phyloP scores from a whole-genome alignment of 2,329 filamentous ascomycete species.

The Aspergillus sclerotialis region DNA sequence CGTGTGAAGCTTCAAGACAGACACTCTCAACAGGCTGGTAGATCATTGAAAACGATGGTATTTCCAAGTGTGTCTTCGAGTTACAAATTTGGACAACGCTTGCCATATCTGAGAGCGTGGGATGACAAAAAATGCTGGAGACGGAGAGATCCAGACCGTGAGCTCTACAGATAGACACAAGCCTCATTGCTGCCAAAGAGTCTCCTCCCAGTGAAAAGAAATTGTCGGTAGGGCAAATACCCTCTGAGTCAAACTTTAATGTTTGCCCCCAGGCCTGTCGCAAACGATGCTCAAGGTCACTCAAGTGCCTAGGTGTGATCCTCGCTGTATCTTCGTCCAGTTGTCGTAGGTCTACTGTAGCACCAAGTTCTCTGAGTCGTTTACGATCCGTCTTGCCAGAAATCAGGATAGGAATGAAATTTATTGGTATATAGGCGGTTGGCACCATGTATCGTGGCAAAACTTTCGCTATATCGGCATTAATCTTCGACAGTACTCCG shows the following conservation, averaged over 20 bases:
- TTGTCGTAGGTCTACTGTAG: slow-evolving; percentile 25
- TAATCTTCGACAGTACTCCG: slow-evolving; percentile 11
- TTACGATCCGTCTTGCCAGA: slow-evolving; percentile 42
- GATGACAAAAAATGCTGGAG: slow-evolving; percentile 27
- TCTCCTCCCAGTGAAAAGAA: slow-evolving; percentile 33
- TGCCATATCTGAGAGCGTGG: slow-evolving; percentile 38
- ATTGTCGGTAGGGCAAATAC: slow-evolving; percentile 31
- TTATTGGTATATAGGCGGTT: slow-evolving; percentile 38
- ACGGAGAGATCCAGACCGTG: slow-evolving; percentile 28
- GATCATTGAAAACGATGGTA: slow-evolving; percentile 23
- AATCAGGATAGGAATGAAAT: slow-evolving; percentile 34
- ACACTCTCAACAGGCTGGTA: slow-evolving; percentile 27
- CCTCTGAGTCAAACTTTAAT: slow-evolving; percentile 21
- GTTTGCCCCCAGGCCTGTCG: slow-evolving; percentile 27
- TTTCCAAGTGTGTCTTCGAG: slow-evolving; percentile 15
- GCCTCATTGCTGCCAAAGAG: slow-evolving; percentile 28
- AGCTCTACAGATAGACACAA: slow-evolving; percentile 24
- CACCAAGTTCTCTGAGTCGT: slow-evolving; percentile 27
- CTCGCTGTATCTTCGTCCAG: slow-evolving; percentile 15
- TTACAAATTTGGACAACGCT: slow-evolving; percentile 21
- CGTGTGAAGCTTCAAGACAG: slow-evolving; percentile 29
- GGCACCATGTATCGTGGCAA: slow-evolving; percentile 30
- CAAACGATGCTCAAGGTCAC: slow-evolving; percentile 24
- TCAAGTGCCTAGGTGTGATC: slow-evolving; percentile 18
- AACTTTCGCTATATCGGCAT: slow-evolving; percentile 18